A percentile compares a stretch with the other conserved stretches of the same genome.
Evolutionary conservation across 192 early-diverging fungal genomes (phyloP).

Genomic region (Podila verticillata): DNA sequence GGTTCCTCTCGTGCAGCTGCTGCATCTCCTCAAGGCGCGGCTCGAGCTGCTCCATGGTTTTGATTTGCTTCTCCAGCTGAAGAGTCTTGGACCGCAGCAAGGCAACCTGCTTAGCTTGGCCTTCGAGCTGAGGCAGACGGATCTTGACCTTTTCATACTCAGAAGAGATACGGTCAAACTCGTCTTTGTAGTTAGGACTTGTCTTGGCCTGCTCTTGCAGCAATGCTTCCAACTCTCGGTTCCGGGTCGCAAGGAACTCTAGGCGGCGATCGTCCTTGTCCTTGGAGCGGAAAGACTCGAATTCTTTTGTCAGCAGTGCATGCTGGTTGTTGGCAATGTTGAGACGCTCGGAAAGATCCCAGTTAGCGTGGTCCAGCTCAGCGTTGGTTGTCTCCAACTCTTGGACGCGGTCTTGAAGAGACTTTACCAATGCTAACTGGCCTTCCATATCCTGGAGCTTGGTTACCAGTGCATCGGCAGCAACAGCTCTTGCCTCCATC

Average conservation of each 20-base stretch:
- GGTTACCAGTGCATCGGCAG: conserved; percentile 1
- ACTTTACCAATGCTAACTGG: conserved; percentile 9
- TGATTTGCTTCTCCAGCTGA: conserved; percentile 29
- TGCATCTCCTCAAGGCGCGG: conserved; percentile 19
- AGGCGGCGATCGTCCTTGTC: conserved; percentile 23
- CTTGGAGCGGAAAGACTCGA: conserved; percentile 19
- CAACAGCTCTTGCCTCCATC: conserved; percentile 1
- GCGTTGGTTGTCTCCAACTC: conserved; percentile 29
- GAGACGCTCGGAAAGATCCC: conserved; percentile 18
- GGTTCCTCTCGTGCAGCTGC: conserved; percentile 14
- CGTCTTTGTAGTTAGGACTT: conserved; percentile 12
- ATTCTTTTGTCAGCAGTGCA: conserved; percentile 13
- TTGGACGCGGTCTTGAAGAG: conserved; percentile 13
- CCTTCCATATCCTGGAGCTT: conserved; percentile 21
- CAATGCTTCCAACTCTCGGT: conserved; percentile 12
- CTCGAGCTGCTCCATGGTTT: conserved; percentile 16
- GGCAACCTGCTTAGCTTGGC: conserved; percentile 22
- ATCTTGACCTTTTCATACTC: conserved; percentile 21
- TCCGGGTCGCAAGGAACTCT: conserved; percentile 5
- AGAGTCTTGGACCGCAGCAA: conserved; percentile 10
- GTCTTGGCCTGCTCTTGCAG: conserved; percentile 16
- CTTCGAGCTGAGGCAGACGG: conserved; percentile 23
- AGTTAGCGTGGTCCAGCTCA: conserved; percentile 23
- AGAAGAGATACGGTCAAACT: conserved; percentile 6
- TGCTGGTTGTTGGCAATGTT: conserved; percentile 33